Percentiles rank a stretch among this genome's conserved stretches.
Evolutionary conservation across 176 grass and related monocot genomes (phyloP).

Genomic region (Melocanna baccifera): DNA sequence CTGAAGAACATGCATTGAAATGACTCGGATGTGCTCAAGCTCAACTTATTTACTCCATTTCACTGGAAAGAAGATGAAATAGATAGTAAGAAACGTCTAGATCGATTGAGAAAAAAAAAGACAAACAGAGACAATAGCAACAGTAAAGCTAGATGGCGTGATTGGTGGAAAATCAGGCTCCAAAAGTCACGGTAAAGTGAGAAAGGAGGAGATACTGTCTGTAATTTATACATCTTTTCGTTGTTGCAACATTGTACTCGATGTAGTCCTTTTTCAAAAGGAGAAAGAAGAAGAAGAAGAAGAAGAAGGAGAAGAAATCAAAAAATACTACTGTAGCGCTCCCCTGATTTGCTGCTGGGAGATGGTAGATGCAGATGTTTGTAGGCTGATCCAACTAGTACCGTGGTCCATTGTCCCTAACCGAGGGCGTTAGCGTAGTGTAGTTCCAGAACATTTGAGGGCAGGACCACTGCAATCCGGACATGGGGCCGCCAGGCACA

Average conservation of each 20-base stretch:
- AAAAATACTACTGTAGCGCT: neutral
- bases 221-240: constrained; percentile 30
- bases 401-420: constrained; percentile 11
- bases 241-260: constrained; percentile 2
- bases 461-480: neutral
- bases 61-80: neutral
- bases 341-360: constrained; percentile 21
- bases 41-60: neutral
- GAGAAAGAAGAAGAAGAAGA: neutral
- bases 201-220: constrained; percentile 35
- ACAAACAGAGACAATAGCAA: constrained; percentile 1
- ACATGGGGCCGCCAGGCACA: neutral
- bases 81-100: neutral
- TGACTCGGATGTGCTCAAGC: neutral
- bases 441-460: constrained; percentile 22
- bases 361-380: constrained; percentile 18
- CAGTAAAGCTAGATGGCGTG: constrained; percentile 25
- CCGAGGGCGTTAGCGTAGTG: neutral
- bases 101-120: neutral
- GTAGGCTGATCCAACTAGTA: neutral
- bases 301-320: neutral
- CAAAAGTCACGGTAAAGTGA: constrained; percentile 49
- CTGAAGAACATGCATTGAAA: neutral
- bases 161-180: constrained; percentile 52
- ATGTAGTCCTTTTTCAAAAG: constrained; percentile 19